phyloP scores from a whole-genome alignment of 306 rosid species.

The Pyrus bretschneideri region DNA sequence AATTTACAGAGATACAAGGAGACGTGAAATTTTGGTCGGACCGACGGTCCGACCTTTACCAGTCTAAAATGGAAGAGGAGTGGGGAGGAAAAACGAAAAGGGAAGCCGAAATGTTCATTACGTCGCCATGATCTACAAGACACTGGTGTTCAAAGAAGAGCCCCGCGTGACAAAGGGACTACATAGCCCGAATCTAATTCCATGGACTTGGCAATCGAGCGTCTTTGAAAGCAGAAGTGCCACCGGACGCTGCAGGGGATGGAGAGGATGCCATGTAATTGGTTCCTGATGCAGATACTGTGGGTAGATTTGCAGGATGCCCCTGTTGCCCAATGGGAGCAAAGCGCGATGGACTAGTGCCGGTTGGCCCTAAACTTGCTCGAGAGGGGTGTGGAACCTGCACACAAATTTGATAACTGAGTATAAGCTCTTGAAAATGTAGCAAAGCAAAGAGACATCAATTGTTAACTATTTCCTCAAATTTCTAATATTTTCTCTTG shows the following conservation, averaged over 20 bases:
- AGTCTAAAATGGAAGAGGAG: background rate
- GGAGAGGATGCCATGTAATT: constrained; percentile 79
- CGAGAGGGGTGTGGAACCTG: constrained; percentile 77
- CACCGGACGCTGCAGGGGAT: constrained; percentile 88
- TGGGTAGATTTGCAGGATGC: constrained; percentile 50
- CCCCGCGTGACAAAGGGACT: constrained; percentile 5
- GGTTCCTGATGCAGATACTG: constrained; percentile 67
- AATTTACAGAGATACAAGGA: background rate
- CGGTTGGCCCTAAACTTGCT: constrained; percentile 37
- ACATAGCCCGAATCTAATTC: constrained; percentile 41
- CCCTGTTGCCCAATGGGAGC: constrained; percentile 57
- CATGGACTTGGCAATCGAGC: constrained; percentile 89
- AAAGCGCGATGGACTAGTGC: constrained; percentile 82
- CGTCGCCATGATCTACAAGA: background rate
- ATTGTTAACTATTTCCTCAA: background rate
- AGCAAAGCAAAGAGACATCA: background rate
- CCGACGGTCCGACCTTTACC: no score
- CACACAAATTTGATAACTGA: constrained; percentile 16
- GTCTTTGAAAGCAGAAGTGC: constrained; percentile 76
- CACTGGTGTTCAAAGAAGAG: constrained; percentile 1
- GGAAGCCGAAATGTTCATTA: background rate
- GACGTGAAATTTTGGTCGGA: background rate
- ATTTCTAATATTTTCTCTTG: background rate
- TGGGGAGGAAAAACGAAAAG: background rate
- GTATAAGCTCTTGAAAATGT: background rate